Percentiles rank a stretch among this genome's conserved stretches.
These are phyloP conservation scores for Hypomyces rosellus DNA, from an alignment of 2,329 filamentous ascomycete genomes.

Conservation along the genomic window DNA sequence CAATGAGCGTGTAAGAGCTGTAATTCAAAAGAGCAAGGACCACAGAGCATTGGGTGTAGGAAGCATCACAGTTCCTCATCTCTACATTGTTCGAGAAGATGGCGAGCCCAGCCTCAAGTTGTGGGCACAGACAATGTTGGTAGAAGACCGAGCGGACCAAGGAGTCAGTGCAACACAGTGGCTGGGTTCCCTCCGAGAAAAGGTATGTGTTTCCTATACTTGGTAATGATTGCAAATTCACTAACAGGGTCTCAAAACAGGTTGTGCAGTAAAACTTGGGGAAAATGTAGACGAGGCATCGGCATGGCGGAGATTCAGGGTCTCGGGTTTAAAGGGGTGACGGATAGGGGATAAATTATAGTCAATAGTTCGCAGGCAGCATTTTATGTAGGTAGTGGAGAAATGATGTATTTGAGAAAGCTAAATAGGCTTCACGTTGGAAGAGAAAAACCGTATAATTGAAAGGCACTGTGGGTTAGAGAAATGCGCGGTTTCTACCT, in stretches of 20 bases:
- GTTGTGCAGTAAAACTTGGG: slow-evolving; percentile 7
- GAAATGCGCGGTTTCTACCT: no score
- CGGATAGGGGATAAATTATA: no score
- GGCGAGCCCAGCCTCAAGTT: slow-evolving; percentile 91
- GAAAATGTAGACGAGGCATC: not conserved
- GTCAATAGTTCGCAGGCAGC: no score
- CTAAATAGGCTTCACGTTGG: no score
- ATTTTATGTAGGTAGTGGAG: no score
- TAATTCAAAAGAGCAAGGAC: slow-evolving; percentile 87
- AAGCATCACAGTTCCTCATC: slow-evolving; percentile 83
- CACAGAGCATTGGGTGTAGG: slow-evolving; percentile 82
- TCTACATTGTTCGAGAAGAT: slow-evolving; percentile 92
- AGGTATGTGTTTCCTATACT: slow-evolving; percentile 51
- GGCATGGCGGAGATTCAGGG: not conserved
- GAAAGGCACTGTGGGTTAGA: no score
- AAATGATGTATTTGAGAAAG: no score
- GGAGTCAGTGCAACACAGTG: slow-evolving; percentile 89
- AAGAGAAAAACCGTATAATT: no score
- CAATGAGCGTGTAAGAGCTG: slow-evolving; percentile 85
- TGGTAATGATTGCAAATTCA: no score
- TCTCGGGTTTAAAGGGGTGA: no score
- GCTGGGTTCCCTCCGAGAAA: slow-evolving; percentile 87
- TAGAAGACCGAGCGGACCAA: slow-evolving; percentile 93
- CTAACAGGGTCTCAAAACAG: not conserved
- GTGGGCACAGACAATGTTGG: slow-evolving; percentile 92